Conservation (phyloP, 139 green algal species). For the Nannochloris sp. region DNA sequence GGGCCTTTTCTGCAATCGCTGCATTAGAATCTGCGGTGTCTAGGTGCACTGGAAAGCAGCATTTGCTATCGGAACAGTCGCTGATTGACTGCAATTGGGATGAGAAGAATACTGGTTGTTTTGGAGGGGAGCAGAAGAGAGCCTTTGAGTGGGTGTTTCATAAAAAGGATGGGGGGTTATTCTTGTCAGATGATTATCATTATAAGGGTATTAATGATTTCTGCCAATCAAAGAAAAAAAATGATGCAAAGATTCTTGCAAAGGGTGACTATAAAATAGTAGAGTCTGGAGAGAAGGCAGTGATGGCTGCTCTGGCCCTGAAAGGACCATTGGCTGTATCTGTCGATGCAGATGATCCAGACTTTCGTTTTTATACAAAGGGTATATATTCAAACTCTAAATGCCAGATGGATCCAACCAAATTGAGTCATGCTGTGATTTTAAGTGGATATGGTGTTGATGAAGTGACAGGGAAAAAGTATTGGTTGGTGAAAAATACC, state of each 20-base stretch:
- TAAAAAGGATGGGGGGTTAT: slow-evolving; percentile 10
- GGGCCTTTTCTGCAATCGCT: slow-evolving; percentile 35
- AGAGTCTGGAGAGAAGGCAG: slow-evolving; percentile 26
- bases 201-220: slow-evolving; percentile 42
- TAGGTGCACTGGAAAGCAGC: slow-evolving; percentile 29
- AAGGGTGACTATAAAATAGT: slow-evolving; percentile 31
- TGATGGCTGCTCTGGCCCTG: slow-evolving; percentile 37
- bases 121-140: slow-evolving; percentile 25
- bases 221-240: slow-evolving; percentile 19
- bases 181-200: slow-evolving; percentile 32
- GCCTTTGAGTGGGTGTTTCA: slow-evolving; percentile 33
- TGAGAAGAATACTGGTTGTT: slow-evolving; percentile 33
- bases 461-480: slow-evolving; percentile 26
- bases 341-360: slow-evolving; percentile 20
- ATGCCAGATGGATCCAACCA: slow-evolving; percentile 10
- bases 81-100: slow-evolving; percentile 50
- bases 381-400: slow-evolving; percentile 28
- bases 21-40: slow-evolving; percentile 38
- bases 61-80: slow-evolving; percentile 44
- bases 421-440: slow-evolving; percentile 52
- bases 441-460: slow-evolving; percentile 29
- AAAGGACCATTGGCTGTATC: slow-evolving; percentile 43
- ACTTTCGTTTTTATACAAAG: slow-evolving; percentile 31
- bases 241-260: background rate
- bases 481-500: slow-evolving; percentile 51